Evolutionary conservation across 352 stramenopile species (phyloP).

Genomic region (Pythium sp.): DNA sequence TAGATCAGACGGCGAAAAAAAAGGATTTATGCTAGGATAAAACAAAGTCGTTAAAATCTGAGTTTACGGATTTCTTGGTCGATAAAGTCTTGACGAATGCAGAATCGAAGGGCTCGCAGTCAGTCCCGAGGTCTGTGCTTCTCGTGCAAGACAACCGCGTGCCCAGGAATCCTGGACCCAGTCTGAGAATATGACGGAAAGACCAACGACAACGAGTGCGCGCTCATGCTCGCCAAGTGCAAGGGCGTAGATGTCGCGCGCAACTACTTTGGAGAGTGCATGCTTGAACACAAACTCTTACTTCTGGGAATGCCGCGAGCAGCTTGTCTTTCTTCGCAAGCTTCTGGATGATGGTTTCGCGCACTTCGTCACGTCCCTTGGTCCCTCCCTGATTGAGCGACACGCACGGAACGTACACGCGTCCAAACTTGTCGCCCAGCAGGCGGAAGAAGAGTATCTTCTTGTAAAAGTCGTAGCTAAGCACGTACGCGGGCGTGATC

Average conservation of each 20-base stretch:
- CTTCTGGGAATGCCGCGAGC: conserved; percentile 58
- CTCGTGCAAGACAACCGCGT: neutral
- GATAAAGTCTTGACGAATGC: neutral
- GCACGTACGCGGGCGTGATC: conserved; percentile 47
- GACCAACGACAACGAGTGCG: neutral
- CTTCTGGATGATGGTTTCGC: conserved; percentile 60
- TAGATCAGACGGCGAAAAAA: too few relatives aligned
- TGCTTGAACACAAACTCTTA: conserved; percentile 2
- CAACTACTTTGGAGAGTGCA: neutral
- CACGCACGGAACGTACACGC: conserved; percentile 69
- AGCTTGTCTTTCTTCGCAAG: conserved; percentile 48
- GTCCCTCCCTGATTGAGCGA: conserved; percentile 54
- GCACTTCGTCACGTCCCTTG: conserved; percentile 44
- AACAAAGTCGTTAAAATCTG: too few relatives aligned
- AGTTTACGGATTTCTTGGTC: too few relatives aligned
- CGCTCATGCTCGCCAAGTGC: conserved; percentile 6
- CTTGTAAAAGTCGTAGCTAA: conserved; percentile 84
- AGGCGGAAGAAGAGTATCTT: conserved; percentile 69
- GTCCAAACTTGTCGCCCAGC: conserved; percentile 52
- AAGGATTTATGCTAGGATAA: too few relatives aligned
- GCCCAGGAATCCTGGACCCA: neutral
- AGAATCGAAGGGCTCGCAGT: neutral
- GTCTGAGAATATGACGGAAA: neutral
- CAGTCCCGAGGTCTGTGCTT: neutral
- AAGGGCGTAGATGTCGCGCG: neutral